These are phyloP conservation scores for Verticillium alfalfae DNA, from an alignment of 2,329 filamentous ascomycete genomes.

Conservation along the genomic window DNA sequence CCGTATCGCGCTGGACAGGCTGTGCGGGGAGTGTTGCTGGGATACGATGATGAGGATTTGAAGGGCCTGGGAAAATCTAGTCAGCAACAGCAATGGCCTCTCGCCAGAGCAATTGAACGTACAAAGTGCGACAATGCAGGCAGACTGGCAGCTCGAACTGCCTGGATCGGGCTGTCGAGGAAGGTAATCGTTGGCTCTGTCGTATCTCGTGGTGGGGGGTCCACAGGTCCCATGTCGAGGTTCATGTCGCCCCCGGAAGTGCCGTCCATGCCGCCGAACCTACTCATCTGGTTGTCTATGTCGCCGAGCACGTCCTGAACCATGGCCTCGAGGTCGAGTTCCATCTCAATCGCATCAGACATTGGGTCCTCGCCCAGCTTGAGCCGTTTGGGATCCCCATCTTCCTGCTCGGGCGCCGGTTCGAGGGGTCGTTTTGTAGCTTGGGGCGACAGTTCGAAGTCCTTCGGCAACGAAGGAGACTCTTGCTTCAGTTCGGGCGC, in stretches of 20 bases:
- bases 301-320: constrained; percentile 21
- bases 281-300: constrained; percentile 10
- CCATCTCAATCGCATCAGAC: constrained; percentile 16
- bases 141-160: constrained; percentile 28
- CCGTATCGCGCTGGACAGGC: constrained; percentile 24
- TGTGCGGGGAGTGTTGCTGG: constrained; percentile 26
- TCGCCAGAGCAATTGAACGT: constrained; percentile 14
- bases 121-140: constrained; percentile 35
- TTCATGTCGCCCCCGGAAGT: constrained; percentile 7
- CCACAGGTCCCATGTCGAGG: constrained; percentile 4
- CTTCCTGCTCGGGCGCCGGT: constrained; percentile 18
- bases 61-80: constrained; percentile 21
- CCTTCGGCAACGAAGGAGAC: constrained; percentile 17
- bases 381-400: constrained; percentile 22
- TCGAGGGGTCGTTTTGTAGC: constrained; percentile 32
- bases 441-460: constrained; percentile 21
- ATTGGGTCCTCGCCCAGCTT: constrained; percentile 7
- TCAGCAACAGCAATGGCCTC: background rate
- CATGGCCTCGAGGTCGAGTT: constrained; percentile 16
- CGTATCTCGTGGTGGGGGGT: constrained; percentile 9
- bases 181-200: constrained; percentile 23
- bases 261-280: constrained; percentile 18
- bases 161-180: constrained; percentile 27
- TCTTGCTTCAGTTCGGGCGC: constrained; percentile 32
- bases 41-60: constrained; percentile 31